Evolutionary conservation across 2,329 filamentous ascomycete species (phyloP).

Genomic region (Alternaria brassicae): DNA sequence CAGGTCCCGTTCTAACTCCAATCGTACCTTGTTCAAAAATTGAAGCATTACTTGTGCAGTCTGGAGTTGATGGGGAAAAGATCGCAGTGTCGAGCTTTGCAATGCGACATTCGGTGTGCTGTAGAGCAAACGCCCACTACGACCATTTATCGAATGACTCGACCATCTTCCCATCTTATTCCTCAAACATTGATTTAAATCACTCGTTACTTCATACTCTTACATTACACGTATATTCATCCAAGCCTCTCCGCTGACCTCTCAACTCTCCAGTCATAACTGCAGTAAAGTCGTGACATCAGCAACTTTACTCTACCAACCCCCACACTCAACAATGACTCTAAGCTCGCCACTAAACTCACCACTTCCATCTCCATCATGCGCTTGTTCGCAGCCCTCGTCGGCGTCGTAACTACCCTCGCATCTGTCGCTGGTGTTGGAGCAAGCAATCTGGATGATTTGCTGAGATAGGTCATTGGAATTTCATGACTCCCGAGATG

Average conservation of each 20-base stretch:
- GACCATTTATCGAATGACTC: not conserved
- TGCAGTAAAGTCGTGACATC: not conserved
- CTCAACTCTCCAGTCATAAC: not conserved
- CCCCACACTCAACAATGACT: not conserved
- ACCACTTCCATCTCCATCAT: not conserved
- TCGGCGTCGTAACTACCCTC: not conserved
- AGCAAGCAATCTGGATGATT: not conserved
- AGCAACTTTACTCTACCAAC: not conserved
- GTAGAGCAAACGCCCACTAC: not conserved
- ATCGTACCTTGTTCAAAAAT: not conserved
- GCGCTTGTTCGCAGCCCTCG: not conserved
- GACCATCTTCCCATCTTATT: not conserved
- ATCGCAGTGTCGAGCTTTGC: not conserved
- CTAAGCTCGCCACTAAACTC: not conserved
- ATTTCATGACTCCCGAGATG: not conserved
- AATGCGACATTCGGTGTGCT: not conserved
- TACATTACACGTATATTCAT: not conserved
- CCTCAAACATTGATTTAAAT: no score
- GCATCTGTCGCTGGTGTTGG: not conserved
- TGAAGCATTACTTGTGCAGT: not conserved
- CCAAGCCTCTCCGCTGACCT: not conserved
- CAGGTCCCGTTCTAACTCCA: not conserved
- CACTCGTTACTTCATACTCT: not conserved
- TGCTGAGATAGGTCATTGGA: not conserved
- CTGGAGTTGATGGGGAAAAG: not conserved